Evolutionary conservation across 164 flowering plant genomes (phyloP), one percentile per base, ranked within the genome.

Genomic region (Vitis amurensis): DNA sequence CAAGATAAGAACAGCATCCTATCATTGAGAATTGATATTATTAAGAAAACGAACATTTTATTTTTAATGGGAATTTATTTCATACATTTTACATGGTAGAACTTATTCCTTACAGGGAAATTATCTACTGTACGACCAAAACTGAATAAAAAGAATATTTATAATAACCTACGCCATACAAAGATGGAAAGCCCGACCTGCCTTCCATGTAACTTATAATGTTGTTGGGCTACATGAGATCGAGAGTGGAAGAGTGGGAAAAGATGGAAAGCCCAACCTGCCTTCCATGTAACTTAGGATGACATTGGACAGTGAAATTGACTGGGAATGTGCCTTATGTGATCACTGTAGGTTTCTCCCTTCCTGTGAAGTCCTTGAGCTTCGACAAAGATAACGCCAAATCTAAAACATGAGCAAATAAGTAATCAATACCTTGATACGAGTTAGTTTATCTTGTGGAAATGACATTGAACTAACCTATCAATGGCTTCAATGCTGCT

Each of bases 271-370:
- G 59, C 15, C 59, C 66, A 44, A 23, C 27, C 65, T 64, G 55
- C 66, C 56, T 15, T 14, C 16, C 59, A n/a, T 56, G 47, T 31
- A n/a, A 23, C 37, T 19, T 13, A 31, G 55, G 30, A 65, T 27
- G 61, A 57, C 50, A 48, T 30, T 15, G 5, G n/a, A 19, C 50
- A 47, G 4, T n/a, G 65, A 61, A 16, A 31, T 4, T 44, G 19
- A 55, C 11, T 17, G 11, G 9, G 50, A 11, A 11, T 55, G 30
- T n/a, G 51, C 55, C 71, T 77, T 79, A 94, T 67, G 99, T 93
- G 80, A 96, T 96, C 78, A 96, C 98, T n/a, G 98, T 96, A 53
- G 99, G 99, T 79, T 86, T 85, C 78, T 91, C 97, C 79, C 97
- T 87, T 79, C 97, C 98, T 2, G 99, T 93, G 81, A 91, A 93